A percentile compares a stretch with the other conserved stretches of the same genome.
phyloP scores from a whole-genome alignment of 2,329 filamentous ascomycete genomes.

The Colletotrichum tropicale region DNA sequence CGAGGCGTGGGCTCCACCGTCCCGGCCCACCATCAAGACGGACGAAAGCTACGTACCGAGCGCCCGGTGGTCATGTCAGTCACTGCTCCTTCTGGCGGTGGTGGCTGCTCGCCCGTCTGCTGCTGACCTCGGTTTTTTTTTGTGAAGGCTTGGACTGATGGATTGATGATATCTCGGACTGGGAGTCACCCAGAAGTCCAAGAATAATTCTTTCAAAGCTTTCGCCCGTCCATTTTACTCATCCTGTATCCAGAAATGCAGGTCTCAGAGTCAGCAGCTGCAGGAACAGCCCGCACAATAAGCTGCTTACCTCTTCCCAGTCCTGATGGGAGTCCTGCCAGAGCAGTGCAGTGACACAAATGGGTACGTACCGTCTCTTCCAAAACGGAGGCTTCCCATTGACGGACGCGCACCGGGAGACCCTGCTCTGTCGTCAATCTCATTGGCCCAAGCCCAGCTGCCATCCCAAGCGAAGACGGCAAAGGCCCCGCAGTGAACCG shows the following conservation, averaged over 20 bases:
- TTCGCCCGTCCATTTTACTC: background rate
- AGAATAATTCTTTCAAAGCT: background rate
- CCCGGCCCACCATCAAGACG: background rate
- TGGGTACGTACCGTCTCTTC: background rate
- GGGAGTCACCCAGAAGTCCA: background rate
- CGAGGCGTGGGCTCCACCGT: background rate
- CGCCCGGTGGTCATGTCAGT: constrained; percentile 3
- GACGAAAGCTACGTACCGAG: background rate
- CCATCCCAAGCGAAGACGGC: background rate
- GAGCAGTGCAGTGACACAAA: background rate
- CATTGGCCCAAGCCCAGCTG: background rate
- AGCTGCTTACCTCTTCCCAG: background rate
- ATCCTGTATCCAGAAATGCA: background rate
- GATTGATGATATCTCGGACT: background rate
- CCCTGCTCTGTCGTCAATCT: background rate
- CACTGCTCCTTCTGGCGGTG: background rate
- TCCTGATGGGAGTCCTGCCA: background rate
- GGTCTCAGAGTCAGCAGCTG: background rate
- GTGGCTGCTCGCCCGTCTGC: background rate
- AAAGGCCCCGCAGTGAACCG: background rate
- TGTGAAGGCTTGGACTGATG: background rate
- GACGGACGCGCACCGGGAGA: background rate
- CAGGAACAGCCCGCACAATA: background rate
- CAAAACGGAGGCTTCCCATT: background rate
- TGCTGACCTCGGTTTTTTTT: background rate